These are phyloP conservation scores for Tuber brumale DNA, from an alignment of 495 filamentous ascomycete genomes.

Conservation along the genomic window DNA sequence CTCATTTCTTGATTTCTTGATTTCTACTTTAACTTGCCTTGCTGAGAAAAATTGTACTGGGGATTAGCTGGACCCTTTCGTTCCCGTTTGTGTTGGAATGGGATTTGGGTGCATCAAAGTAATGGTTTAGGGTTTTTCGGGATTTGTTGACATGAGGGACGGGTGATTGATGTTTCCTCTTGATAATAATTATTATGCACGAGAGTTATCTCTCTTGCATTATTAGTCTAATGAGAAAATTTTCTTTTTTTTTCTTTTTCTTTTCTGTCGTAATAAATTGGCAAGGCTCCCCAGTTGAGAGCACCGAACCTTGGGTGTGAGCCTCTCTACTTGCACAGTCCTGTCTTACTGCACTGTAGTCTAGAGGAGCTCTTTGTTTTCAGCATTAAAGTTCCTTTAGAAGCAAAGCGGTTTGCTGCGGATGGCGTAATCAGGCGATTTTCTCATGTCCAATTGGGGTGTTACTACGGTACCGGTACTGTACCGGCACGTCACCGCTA, in stretches of 20 bases:
- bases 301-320: not conserved
- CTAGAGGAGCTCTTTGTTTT: not conserved
- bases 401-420: not conserved
- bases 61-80: not conserved
- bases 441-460: not conserved
- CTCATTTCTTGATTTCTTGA: not conserved
- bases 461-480: not conserved
- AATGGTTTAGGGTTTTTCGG: not conserved
- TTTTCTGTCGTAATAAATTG: not conserved
- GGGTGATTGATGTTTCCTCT: not conserved
- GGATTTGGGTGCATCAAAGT: not conserved
- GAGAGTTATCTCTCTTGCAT: not conserved
- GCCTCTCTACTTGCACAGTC: not conserved
- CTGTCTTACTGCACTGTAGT: too few relatives aligned
- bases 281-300: not conserved
- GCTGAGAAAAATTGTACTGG: not conserved
- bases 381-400: not conserved
- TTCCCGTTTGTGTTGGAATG: not conserved
- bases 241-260: not conserved
- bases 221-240: not conserved
- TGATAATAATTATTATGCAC: not conserved
- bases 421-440: slow-evolving; percentile 3
- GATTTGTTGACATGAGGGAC: not conserved
- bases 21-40: not conserved
- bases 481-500: too few relatives aligned